phyloP scores from a whole-genome alignment of 2,329 filamentous ascomycete genomes.

The Diaporthe helianthi region DNA sequence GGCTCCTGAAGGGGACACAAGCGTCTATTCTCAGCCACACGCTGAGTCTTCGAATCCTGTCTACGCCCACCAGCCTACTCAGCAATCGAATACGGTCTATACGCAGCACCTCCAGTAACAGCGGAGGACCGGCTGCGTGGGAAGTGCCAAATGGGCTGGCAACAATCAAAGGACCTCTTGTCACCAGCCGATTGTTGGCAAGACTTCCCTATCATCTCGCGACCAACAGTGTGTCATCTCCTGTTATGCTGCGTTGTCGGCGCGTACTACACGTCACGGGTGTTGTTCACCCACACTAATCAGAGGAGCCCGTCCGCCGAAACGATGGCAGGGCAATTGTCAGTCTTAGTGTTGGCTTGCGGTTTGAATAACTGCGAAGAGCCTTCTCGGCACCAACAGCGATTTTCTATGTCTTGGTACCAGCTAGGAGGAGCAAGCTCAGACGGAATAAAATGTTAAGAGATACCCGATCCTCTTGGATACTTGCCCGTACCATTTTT shows the following conservation, averaged over 20 bases:
- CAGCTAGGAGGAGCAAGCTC: conserved; percentile 27
- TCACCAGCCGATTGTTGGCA: background rate
- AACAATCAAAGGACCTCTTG: background rate
- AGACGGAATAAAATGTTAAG: conserved; percentile 33
- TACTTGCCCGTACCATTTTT: conserved; percentile 1
- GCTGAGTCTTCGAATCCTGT: conserved; percentile 36
- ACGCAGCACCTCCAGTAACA: conserved; percentile 47
- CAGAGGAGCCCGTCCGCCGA: background rate
- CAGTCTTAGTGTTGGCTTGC: background rate
- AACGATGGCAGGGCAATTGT: background rate
- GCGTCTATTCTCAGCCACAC: conserved; percentile 46
- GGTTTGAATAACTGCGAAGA: conserved; percentile 26
- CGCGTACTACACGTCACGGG: conserved; percentile 5
- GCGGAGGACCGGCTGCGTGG: conserved; percentile 21
- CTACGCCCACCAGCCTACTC: conserved; percentile 29
- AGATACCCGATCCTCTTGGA: conserved; percentile 35
- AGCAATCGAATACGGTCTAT: conserved; percentile 43
- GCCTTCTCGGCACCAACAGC: conserved; percentile 1
- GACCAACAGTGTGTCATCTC: background rate
- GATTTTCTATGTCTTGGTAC: conserved; percentile 10
- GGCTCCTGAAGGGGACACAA: conserved; percentile 56
- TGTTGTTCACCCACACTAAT: background rate
- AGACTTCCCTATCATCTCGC: background rate
- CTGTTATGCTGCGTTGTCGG: background rate
- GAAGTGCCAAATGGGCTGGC: background rate